Conservation (phyloP, 441 rosid species). For the Rhodomyrtus psidioides region DNA sequence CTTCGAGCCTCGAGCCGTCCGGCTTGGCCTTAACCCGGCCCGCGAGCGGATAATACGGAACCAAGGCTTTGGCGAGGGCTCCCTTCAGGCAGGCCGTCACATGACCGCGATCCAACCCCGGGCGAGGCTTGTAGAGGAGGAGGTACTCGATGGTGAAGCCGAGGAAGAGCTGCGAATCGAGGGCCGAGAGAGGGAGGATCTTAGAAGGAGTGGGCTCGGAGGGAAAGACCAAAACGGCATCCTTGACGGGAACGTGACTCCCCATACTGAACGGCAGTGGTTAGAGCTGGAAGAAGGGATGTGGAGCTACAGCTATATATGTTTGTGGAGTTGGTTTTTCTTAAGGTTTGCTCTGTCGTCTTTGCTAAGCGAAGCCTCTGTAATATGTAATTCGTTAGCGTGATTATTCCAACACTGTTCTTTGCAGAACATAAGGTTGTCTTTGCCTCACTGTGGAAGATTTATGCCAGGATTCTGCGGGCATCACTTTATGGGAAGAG, state of each 20-base stretch:
- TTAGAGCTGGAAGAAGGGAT: not conserved
- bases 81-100: constrained; percentile 35
- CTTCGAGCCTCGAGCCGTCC: constrained; percentile 39
- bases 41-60: constrained; percentile 66
- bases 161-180: constrained; percentile 81
- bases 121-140: constrained; percentile 32
- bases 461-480: constrained; percentile 67
- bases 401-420: not conserved
- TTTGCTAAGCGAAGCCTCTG: not conserved
- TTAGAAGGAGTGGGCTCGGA: constrained; percentile 46
- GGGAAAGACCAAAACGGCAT: constrained; percentile 44
- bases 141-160: constrained; percentile 81
- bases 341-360: not conserved
- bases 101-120: constrained; percentile 18
- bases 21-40: constrained; percentile 56
- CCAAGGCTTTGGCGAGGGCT: constrained; percentile 47
- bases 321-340: not conserved
- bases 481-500: constrained; percentile 51
- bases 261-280: constrained; percentile 26
- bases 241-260: constrained; percentile 36
- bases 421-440: not conserved
- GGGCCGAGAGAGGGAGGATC: constrained; percentile 58
- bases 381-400: not conserved
- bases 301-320: not conserved
- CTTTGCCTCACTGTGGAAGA: constrained; percentile 44